phyloP scores from a whole-genome alignment of 345 rosid species.

The Barbarea vulgaris region DNA sequence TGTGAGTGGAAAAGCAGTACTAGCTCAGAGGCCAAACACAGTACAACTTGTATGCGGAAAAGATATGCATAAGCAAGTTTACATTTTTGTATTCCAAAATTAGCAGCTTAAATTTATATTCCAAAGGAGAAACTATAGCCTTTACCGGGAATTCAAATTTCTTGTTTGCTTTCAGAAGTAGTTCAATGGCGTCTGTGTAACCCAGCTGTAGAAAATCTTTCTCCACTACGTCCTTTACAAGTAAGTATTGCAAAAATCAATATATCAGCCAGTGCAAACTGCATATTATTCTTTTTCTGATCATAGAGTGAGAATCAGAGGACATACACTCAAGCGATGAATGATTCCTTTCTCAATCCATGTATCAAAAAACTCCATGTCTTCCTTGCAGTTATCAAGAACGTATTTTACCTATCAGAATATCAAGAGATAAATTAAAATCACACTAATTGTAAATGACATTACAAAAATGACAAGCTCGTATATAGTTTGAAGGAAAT shows the following conservation, averaged over 20 bases:
- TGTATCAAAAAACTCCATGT: constrained; percentile 96
- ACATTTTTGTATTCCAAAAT: background rate
- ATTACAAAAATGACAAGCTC: constrained; percentile 18
- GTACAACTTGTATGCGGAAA: background rate
- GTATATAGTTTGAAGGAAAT: constrained; percentile 17
- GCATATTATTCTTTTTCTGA: background rate
- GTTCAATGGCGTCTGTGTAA: constrained; percentile 86
- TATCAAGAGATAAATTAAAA: constrained; percentile 16
- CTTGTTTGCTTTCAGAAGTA: constrained; percentile 77
- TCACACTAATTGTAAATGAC: constrained; percentile 8
- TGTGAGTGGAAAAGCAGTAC: background rate
- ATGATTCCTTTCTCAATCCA: constrained; percentile 98
- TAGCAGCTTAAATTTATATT: background rate
- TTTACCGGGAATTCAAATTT: constrained; percentile 92
- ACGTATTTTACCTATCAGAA: constrained; percentile 71
- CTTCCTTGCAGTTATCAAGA: constrained; percentile 94
- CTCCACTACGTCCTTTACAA: constrained; percentile 76
- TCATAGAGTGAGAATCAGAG: constrained; percentile 40
- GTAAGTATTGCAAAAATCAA: background rate
- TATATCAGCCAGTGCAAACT: constrained; percentile 17
- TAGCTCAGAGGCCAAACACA: background rate
- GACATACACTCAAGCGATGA: constrained; percentile 77
- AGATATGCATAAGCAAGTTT: background rate
- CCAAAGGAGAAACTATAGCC: constrained; percentile 1
- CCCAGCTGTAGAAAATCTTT: constrained; percentile 86